These are phyloP conservation scores for Fusarium transvaalense DNA, from an alignment of 2,329 filamentous ascomycete species.

Conservation along the genomic window DNA sequence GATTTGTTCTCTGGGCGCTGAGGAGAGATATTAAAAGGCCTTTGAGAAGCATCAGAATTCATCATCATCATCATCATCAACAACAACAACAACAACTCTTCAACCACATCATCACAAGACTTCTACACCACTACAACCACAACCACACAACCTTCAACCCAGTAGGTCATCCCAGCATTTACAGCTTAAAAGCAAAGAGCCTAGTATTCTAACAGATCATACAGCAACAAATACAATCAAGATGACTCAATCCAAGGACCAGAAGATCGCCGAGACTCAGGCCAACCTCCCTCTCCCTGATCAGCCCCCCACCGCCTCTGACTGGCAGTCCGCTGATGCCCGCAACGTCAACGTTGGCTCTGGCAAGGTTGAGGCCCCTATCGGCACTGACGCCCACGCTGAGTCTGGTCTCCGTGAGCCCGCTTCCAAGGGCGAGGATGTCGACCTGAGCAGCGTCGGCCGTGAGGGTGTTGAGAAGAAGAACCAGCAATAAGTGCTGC, in stretches of 20 bases:
- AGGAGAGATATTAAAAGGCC: slow-evolving; percentile 26
- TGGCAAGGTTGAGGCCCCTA: slow-evolving; percentile 65
- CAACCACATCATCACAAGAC: slow-evolving; percentile 6
- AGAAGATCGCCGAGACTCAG: slow-evolving; percentile 75
- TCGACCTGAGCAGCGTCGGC: slow-evolving; percentile 71
- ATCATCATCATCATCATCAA: background rate
- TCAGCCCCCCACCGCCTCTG: slow-evolving; percentile 78
- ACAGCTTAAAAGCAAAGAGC: background rate
- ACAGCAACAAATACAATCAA: slow-evolving; percentile 17
- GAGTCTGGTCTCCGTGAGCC: slow-evolving; percentile 69
- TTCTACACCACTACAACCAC: slow-evolving; percentile 8
- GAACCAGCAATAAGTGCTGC: slow-evolving; percentile 22
- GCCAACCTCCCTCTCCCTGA: slow-evolving; percentile 84
- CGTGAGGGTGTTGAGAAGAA: slow-evolving; percentile 62
- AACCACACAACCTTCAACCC: slow-evolving; percentile 16
- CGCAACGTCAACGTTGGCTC: slow-evolving; percentile 78
- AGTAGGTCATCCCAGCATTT: background rate
- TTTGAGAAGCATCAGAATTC: slow-evolving; percentile 7
- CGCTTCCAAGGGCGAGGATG: slow-evolving; percentile 67
- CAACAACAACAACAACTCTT: slow-evolving; percentile 3
- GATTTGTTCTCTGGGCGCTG: background rate
- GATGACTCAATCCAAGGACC: slow-evolving; percentile 67
- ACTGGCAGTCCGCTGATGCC: slow-evolving; percentile 80
- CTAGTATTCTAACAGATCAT: slow-evolving; percentile 1
- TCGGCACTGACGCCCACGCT: slow-evolving; percentile 63